Base-by-base conservation (phyloP, 2,329 filamentous ascomycete species). In the Endoconidiophora polonica region DNA sequence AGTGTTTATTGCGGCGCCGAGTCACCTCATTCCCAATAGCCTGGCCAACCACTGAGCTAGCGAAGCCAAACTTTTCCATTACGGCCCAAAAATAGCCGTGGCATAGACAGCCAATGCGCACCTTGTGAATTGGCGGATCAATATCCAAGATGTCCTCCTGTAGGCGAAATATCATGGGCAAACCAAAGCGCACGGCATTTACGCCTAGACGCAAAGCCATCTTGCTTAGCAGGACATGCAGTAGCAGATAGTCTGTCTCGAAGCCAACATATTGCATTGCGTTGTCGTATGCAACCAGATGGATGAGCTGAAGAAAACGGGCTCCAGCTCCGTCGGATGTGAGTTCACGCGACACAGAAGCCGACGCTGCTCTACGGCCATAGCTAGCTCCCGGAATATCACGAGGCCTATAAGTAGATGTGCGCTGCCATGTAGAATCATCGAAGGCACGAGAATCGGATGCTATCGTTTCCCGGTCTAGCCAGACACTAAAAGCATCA, bases 1-100 rank as follows among this genome's bases (percentile, higher is more conserved):
- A 76, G 20, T 79, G 73, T 59, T 83, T 81, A 57, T 72, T 78
- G 59, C 79, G 81, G 38, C 90, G 76, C 46, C 83, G 74, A 9
- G 74, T 70, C 52, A 95, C 83, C 61, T 94, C 88, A 52, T 76
- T 78, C 49, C 81, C 74, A 33, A 95, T 78, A 5, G 78, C 77
- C 48, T 73, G 72, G 5, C 86, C 87, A 16, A 84, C 72, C 0
- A 72, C 68, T 0, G 82, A 79, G 5, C 71, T 70, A 49, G 88
- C 81, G 54, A 93, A 81, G 43, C 84, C 76, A 55, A 94, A 88
- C 50, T 77, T 80, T 52, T 88, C 81, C 3, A 76, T 79, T 54
- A 95, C 61, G 0, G 77, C 75, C 81, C 84, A 90, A 52, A 95
- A 79, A 63, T 95, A 95, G 6, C 86, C 88, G 59, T 94, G 85